Evolutionary conservation across 2,329 filamentous ascomycete species (phyloP), one percentile per base, ranked within the genome.

Genomic region (Tolypocladium tropicale): DNA sequence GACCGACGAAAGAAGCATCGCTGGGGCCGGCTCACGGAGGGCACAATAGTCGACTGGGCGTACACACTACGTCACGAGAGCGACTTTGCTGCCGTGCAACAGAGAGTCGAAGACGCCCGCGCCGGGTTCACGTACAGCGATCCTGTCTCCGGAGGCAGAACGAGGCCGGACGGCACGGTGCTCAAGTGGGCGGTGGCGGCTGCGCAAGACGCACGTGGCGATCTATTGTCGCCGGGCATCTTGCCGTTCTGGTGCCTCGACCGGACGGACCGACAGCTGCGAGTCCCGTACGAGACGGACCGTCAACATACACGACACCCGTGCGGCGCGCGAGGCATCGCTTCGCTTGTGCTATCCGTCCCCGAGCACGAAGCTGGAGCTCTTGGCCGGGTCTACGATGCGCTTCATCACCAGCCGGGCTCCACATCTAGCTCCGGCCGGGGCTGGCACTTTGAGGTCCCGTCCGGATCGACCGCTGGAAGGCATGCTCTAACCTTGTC

Each of bases 171-270:
- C 64, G 82, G 82, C 0, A 69, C 72, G 2, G 74, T 79, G 34
- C 67, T 88, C 33, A 73, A 80, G 57, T 89, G 85, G 83, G 74
- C 78, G 28, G 77, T 83, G 28, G 79, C 81, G 21, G 74, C 76
- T 0, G 66, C 72, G 0, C 69, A 70, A 14, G 65, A 58, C 36
- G 58, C 57, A 0, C 58, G 60, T 18, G 62, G 62, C 5, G 49
- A 56, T 2, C 59, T 61, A 1, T 60, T 72, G 1, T 68, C 71
- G 10, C 70, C 78, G 0, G 82, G 84, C 0, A 69, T 70, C 16
- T 64, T 84, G 12, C 85, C 85, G 0, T 88, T 88, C 61, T 88
- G 80, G 75, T 85, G 82, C 62, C 75, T 87, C 51, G 85, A 89
- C 65, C 69, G 80, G 14, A 87, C 84, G 2, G 70, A 76, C 2